Conservation (phyloP, 2,329 filamentous ascomycete species). For the Coniochaeta sp. region DNA sequence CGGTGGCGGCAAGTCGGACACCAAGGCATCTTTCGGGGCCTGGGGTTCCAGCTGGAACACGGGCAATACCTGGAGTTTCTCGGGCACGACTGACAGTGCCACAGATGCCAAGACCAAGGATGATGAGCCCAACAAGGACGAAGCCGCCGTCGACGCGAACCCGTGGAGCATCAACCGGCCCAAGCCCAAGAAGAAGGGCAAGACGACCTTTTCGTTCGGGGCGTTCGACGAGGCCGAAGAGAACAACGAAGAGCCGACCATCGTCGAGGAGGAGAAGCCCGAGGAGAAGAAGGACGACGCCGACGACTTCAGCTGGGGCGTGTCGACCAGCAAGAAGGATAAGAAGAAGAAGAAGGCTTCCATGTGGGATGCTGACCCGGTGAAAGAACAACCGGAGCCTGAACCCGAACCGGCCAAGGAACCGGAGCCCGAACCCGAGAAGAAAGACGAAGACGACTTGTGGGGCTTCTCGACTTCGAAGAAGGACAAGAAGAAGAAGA, state of each 20-base stretch:
- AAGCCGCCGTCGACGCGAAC: constrained; percentile 34
- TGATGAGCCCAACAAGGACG: constrained; percentile 22
- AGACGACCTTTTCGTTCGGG: constrained; percentile 39
- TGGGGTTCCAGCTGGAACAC: constrained; percentile 56
- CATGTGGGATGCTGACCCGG: constrained; percentile 25
- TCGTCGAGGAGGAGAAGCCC: constrained; percentile 11
- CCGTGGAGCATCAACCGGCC: constrained; percentile 39
- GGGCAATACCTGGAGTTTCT: constrained; percentile 36
- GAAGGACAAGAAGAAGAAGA: constrained; percentile 14
- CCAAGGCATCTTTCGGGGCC: constrained; percentile 39
- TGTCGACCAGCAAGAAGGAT: constrained; percentile 20
- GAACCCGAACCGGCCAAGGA: constrained; percentile 16
- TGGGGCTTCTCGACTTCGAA: constrained; percentile 20
- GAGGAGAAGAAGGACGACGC: constrained; percentile 18
- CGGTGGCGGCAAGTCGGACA: constrained; percentile 26
- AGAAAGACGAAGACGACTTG: constrained; percentile 18
- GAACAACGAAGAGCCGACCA: constrained; percentile 18
- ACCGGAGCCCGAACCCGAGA: constrained; percentile 26
- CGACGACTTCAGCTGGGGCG: constrained; percentile 19
- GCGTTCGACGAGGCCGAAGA: constrained; percentile 31
- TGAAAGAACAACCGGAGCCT: constrained; percentile 4
- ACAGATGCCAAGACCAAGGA: constrained; percentile 4
- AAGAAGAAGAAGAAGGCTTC: constrained; percentile 30
- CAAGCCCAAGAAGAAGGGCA: constrained; percentile 47
- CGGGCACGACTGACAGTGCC: constrained; percentile 12